These are phyloP conservation scores for Hypoxylon cercidicola DNA, from an alignment of 495 filamentous ascomycete genomes.

Conservation along the genomic window DNA sequence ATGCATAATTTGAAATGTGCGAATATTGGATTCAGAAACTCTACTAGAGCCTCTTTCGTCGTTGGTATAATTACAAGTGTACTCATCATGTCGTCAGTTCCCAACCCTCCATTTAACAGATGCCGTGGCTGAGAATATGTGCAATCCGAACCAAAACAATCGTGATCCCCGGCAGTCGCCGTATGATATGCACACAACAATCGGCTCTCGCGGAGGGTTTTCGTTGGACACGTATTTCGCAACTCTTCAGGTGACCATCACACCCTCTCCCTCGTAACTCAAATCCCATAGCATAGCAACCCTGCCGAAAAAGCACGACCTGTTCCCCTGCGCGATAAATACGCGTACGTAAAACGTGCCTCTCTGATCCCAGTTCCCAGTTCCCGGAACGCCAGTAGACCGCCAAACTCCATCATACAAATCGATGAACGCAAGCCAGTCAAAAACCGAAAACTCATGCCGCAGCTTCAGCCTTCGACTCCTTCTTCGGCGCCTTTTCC, in stretches of 20 bases:
- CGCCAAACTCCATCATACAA: slow-evolving; percentile 38
- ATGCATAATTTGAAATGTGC: not conserved
- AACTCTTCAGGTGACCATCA: slow-evolving; percentile 21
- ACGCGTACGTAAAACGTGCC: slow-evolving; percentile 31
- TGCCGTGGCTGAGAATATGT: slow-evolving; percentile 42
- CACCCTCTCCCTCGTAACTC: slow-evolving; percentile 13
- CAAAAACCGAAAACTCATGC: slow-evolving; percentile 38
- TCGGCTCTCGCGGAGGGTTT: slow-evolving; percentile 27
- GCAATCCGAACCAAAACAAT: slow-evolving; percentile 42
- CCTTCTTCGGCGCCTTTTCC: slow-evolving; percentile 72
- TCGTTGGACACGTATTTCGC: slow-evolving; percentile 19
- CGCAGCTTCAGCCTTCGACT: slow-evolving; percentile 61
- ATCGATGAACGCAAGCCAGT: slow-evolving; percentile 36
- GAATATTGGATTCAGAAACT: slow-evolving; percentile 25
- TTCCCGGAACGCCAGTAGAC: slow-evolving; percentile 47
- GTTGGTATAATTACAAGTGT: slow-evolving; percentile 53
- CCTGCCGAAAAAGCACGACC: slow-evolving; percentile 39
- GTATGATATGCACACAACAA: slow-evolving; percentile 29
- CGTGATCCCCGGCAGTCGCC: slow-evolving; percentile 22
- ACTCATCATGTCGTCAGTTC: slow-evolving; percentile 49
- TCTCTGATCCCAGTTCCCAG: slow-evolving; percentile 42
- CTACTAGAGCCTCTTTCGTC: slow-evolving; percentile 28
- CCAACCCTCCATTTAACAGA: slow-evolving; percentile 29
- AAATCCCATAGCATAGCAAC: slow-evolving; percentile 25
- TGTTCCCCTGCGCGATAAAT: slow-evolving; percentile 35